Percentiles rank a stretch among this genome's conserved stretches.
Evolutionary conservation across 176 grass and related monocot genomes (phyloP).

Genomic region (Poa annua): DNA sequence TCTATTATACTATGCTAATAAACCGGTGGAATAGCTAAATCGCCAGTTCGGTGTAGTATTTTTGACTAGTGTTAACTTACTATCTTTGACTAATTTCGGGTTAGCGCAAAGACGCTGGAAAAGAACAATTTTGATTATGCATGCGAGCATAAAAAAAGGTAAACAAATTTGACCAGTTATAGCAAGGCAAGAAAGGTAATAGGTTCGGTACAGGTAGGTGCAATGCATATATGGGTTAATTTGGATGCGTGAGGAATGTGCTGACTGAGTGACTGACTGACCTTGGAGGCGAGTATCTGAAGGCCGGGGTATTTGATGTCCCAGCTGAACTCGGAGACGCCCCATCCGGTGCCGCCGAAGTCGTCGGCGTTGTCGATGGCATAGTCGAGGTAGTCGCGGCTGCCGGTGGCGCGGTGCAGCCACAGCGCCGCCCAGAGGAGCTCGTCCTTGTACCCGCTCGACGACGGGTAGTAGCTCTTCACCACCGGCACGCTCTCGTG

Average conservation of each 20-base stretch:
- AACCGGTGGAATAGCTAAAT: neutral
- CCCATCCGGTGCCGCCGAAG: conserved; percentile 81
- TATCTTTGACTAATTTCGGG: neutral
- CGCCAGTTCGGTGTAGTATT: neutral
- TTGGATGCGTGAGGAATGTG: neutral
- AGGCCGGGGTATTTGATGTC: conserved; percentile 95
- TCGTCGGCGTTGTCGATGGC: conserved; percentile 60
- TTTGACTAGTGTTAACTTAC: neutral
- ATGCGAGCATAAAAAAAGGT: neutral
- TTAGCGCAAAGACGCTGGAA: conserved; percentile 1
- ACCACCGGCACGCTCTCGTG: conserved; percentile 66
- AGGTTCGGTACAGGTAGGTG: conserved; percentile 5
- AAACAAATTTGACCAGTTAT: neutral
- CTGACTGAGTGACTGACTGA: neutral
- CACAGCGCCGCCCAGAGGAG: conserved; percentile 93
- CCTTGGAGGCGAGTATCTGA: conserved; percentile 81
- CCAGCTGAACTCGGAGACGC: conserved; percentile 97
- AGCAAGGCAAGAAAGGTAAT: neutral
- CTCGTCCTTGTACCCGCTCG: conserved; percentile 87
- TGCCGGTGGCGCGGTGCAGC: conserved; percentile 74
- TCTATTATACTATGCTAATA: neutral
- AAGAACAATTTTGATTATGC: neutral
- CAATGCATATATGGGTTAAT: neutral
- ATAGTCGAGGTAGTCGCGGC: conserved; percentile 58
- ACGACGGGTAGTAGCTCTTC: conserved; percentile 78